Percentiles rank a stretch among this genome's conserved stretches.
phyloP scores from a whole-genome alignment of 1,139 yeast genomes.

The Pichia sp. region DNA sequence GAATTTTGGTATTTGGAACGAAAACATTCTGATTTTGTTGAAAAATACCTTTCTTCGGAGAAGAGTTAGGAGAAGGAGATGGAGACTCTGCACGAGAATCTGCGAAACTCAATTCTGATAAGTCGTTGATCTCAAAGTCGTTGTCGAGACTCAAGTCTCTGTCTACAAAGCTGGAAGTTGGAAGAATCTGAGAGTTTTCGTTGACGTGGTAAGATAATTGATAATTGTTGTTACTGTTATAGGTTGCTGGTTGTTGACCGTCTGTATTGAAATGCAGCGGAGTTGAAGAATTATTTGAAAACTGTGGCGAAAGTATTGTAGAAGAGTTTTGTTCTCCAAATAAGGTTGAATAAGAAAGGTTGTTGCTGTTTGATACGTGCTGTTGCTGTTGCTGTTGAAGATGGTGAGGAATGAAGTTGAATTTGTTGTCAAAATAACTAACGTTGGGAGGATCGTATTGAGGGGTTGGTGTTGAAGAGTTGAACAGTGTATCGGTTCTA shows the following conservation, averaged over 20 bases:
- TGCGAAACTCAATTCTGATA: constrained; percentile 3
- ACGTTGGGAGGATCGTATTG: constrained; percentile 8
- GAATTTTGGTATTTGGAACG: background rate
- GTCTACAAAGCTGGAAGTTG: constrained; percentile 11
- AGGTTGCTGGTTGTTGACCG: background rate
- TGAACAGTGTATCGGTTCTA: background rate
- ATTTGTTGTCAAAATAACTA: constrained; percentile 3
- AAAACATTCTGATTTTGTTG: background rate
- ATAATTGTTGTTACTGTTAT: constrained; percentile 1
- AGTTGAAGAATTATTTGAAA: constrained; percentile 8
- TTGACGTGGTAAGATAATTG: background rate
- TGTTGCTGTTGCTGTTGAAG: background rate
- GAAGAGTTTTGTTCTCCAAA: constrained; percentile 2
- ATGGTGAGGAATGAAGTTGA: background rate
- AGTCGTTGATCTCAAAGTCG: background rate
- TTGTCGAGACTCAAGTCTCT: background rate
- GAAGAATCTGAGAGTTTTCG: background rate
- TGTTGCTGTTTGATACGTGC: background rate
- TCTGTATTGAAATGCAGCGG: constrained; percentile 3
- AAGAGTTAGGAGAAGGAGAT: constrained; percentile 11
- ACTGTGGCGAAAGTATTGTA: constrained; percentile 1
- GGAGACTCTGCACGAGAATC: constrained; percentile 1
- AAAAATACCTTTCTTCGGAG: background rate
- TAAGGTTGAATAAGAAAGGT: constrained; percentile 5
- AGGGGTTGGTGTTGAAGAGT: constrained; percentile 10